Conservation (phyloP, 106 monocot species). For the Dioscorea alata region DNA sequence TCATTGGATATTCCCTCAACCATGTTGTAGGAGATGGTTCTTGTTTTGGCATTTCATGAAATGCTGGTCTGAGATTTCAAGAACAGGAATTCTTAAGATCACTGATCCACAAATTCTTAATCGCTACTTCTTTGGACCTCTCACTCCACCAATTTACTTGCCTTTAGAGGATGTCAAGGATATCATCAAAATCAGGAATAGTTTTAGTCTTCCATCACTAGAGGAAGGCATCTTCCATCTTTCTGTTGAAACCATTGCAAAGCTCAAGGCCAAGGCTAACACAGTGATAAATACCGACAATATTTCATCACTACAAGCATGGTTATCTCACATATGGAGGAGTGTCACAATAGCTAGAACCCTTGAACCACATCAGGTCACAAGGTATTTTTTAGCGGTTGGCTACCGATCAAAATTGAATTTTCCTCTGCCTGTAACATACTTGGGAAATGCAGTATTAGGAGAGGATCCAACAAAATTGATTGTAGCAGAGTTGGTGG, state of each 20-base stretch:
- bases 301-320: slow-evolving; percentile 17
- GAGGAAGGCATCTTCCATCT: slow-evolving; percentile 8
- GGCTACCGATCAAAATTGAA: slow-evolving; percentile 2
- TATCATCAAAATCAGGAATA: neutral
- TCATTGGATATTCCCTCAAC: slow-evolving; percentile 20
- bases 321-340: neutral
- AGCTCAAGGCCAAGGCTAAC: slow-evolving; percentile 9
- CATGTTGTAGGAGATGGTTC: slow-evolving; percentile 18
- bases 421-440: slow-evolving; percentile 1
- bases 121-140: neutral
- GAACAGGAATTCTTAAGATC: neutral
- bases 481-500: slow-evolving; percentile 1
- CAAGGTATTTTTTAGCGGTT: neutral
- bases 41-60: slow-evolving; percentile 34
- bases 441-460: slow-evolving; percentile 4
- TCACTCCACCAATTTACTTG: neutral
- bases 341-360: neutral
- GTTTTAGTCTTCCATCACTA: neutral
- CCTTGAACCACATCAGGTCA: no score
- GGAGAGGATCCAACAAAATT: no score
- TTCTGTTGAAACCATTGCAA: neutral
- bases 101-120: neutral
- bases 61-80: no score
- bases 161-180: neutral
- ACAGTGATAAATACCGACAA: neutral